Evolutionary conservation across 1,139 yeast species (phyloP).

Genomic region (Hansenula sp.): DNA sequence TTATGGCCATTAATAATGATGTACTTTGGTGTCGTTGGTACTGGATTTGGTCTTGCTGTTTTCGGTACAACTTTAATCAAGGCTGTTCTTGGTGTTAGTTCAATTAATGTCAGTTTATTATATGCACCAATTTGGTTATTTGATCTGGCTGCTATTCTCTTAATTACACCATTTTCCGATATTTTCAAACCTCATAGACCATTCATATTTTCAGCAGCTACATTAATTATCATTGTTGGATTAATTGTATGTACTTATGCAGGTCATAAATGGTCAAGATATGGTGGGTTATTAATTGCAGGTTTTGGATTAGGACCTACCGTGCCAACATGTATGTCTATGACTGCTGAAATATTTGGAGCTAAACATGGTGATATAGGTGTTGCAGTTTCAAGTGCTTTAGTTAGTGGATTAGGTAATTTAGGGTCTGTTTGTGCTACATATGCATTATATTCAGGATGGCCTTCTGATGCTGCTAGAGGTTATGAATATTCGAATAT

Average conservation of each 20-base stretch:
- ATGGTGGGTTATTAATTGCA: constrained; percentile 74
- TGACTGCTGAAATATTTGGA: constrained; percentile 76
- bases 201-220: constrained; percentile 54
- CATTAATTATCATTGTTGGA: constrained; percentile 67
- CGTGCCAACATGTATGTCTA: constrained; percentile 84
- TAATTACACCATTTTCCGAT: constrained; percentile 80
- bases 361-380: constrained; percentile 79
- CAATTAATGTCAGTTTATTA: constrained; percentile 67
- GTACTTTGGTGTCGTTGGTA: constrained; percentile 92
- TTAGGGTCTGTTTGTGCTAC: constrained; percentile 83
- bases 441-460: constrained; percentile 79
- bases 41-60: constrained; percentile 81
- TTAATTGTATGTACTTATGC: constrained; percentile 76
- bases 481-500: constrained; percentile 68
- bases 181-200: constrained; percentile 55
- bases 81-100: constrained; percentile 54
- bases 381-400: constrained; percentile 75
- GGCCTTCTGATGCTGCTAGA: constrained; percentile 72
- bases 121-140: constrained; percentile 91
- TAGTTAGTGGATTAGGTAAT: constrained; percentile 83
- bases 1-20: constrained; percentile 79
- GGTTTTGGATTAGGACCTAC: constrained; percentile 91
- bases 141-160: constrained; percentile 72
- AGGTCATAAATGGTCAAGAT: constrained; percentile 65
- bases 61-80: constrained; percentile 81